phyloP scores from a whole-genome alignment of 305 asterid species.

The Fraxinus floribunda region DNA sequence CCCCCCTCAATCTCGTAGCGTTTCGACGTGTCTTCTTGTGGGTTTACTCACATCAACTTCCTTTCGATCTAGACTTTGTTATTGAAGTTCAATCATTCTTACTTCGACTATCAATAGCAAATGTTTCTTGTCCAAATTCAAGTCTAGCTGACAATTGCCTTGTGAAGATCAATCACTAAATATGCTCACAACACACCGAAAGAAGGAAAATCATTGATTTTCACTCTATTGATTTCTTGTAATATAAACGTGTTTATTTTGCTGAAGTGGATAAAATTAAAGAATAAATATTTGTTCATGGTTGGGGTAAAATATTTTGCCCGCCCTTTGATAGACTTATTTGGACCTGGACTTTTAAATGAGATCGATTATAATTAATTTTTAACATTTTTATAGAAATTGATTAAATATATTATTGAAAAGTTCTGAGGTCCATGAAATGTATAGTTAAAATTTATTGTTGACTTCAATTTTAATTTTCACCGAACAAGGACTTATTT shows the following conservation, averaged over 20 bases:
- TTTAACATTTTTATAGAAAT: too few relatives aligned
- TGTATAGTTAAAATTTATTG: too few relatives aligned
- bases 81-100: not conserved
- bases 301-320: too few relatives aligned
- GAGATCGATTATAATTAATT: too few relatives aligned
- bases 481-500: too few relatives aligned
- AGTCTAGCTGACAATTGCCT: not conserved
- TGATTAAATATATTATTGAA: too few relatives aligned
- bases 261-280: not conserved
- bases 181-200: not conserved
- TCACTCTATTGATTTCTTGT: not conserved
- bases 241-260: not conserved
- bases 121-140: not conserved
- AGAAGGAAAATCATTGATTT: not conserved
- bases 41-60: constrained; percentile 24
- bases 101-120: not conserved
- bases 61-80: not conserved
- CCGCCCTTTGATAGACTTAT: too few relatives aligned
- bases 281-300: too few relatives aligned
- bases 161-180: not conserved
- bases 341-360: too few relatives aligned
- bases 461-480: too few relatives aligned
- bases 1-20: too few relatives aligned
- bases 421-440: too few relatives aligned
- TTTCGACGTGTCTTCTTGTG: constrained; percentile 38